Base-by-base conservation (phyloP, 1,284 basidiomycete genomes). In the Psilocybe mexicana region DNA sequence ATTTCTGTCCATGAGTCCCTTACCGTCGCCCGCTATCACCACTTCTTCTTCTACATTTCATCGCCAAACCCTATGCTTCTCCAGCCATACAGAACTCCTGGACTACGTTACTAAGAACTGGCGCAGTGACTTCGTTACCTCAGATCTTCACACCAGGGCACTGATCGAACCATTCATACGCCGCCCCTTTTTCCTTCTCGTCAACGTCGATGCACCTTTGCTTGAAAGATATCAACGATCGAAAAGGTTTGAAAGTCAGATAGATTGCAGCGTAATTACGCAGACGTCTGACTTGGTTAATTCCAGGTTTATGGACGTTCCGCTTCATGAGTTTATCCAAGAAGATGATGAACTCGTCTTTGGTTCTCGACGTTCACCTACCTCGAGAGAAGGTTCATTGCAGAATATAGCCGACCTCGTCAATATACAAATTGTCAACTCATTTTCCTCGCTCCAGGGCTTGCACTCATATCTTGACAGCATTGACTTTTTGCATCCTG, bases 101-200 rank as follows among this genome's bases (percentile, higher is more conserved):
- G 82, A 88, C 63, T 82, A 90, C 70, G 85, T 88, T 7, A 99
- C 97, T 2, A 81, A 79, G 59, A 82, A 92, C 64, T 99, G 96
- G 97, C 81, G 80, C 43, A 71, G 78, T 2, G 76, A 91, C 63
- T 93, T 90, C 67, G 94, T 98, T 30, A 97, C 94, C 0, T 80
- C 82, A 5, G 90, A 93, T 67, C 72, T 98, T 23, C 69, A 71
- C 49, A 85, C 82, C 0, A 74, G 74, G 30, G 79, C 85, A n/a
- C 67, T 86, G 14, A 79, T 96, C 43, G 79, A 81, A 57, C 75
- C 81, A 46, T 98, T 98, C 68, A 72, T 87, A 40, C 95, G 90
- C 69, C 80, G 97, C 7, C 96, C 96, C 0, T 98, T 94, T 71
- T 95, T 98, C 70, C 76, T 98, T 67, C 82, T 98, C 33, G 76